A percentile compares a stretch with the other conserved stretches of the same genome.
These are phyloP conservation scores for Xerocomus amazonicus DNA, from an alignment of 1,284 basidiomycete genomes.

Conservation along the genomic window DNA sequence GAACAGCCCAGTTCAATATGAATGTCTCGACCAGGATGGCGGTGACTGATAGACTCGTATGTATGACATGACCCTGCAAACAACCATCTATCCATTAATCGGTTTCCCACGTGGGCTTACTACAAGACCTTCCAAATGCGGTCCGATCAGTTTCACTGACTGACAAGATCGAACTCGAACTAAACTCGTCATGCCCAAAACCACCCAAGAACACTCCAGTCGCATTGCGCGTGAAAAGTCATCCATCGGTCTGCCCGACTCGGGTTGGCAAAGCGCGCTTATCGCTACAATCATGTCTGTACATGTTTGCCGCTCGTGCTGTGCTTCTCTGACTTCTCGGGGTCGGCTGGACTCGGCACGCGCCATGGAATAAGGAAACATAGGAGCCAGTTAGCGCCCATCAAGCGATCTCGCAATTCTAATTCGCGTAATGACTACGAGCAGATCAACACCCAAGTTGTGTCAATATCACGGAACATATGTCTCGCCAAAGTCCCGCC, in stretches of 20 bases:
- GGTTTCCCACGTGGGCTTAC: conserved; percentile 22
- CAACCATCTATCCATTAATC: no score
- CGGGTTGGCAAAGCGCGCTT: not conserved
- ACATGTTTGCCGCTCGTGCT: not conserved
- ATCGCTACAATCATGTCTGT: conserved; percentile 11
- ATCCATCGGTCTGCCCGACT: conserved; percentile 25
- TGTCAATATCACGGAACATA: not conserved
- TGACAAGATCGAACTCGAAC: no score
- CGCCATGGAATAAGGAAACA: conserved; percentile 9
- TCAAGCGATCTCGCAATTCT: not conserved
- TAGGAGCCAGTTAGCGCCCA: conserved; percentile 1
- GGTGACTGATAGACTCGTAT: not conserved
- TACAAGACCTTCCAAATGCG: conserved; percentile 35
- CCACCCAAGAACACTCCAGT: conserved; percentile 14
- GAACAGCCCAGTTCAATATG: no score
- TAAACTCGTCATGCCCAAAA: conserved; percentile 16
- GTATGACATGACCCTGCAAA: not conserved
- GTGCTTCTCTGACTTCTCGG: not conserved
- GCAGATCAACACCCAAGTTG: conserved; percentile 7
- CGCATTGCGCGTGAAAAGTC: conserved; percentile 15
- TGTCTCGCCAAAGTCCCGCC: conserved; percentile 2
- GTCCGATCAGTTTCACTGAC: conserved; percentile 9
- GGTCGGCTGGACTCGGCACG: not conserved
- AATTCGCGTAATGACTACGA: conserved; percentile 16
- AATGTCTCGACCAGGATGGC: no score